These are phyloP conservation scores for Metschnikowia chrysomelidarum DNA, from an alignment of 805 yeast genomes.

Conservation along the genomic window DNA sequence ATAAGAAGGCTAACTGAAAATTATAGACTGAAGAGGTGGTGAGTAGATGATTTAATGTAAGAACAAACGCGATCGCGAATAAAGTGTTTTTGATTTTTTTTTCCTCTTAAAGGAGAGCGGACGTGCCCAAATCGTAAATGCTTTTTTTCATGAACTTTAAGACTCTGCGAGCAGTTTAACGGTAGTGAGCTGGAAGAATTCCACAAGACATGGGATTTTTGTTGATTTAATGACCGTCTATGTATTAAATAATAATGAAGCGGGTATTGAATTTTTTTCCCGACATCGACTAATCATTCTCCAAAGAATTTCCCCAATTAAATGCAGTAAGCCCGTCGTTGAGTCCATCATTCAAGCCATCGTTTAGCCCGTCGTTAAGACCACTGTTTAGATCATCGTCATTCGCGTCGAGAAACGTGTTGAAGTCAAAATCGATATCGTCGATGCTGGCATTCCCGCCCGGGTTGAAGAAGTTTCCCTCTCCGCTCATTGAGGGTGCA, in stretches of 20 bases:
- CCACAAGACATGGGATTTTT: no score
- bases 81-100: no score
- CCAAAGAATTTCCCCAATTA: slow-evolving; percentile 37
- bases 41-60: no score
- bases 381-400: slow-evolving; percentile 32
- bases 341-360: slow-evolving; percentile 27
- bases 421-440: slow-evolving; percentile 45
- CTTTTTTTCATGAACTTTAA: no score
- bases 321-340: slow-evolving; percentile 37
- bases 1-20: no score
- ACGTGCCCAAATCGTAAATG: no score
- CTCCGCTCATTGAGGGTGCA: slow-evolving; percentile 21
- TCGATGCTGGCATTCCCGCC: slow-evolving; percentile 31
- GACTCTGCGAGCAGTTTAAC: not conserved
- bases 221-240: no score
- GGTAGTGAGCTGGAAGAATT: not conserved
- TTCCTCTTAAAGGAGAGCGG: no score
- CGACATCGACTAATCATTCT: slow-evolving; percentile 20
- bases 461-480: slow-evolving; percentile 23
- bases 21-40: not conserved
- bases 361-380: no score
- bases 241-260: no score
- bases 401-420: slow-evolving; percentile 37
- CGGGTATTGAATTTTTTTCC: no score
- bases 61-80: no score